A percentile compares a stretch with the other conserved stretches of the same genome.
Conservation (phyloP, 2,329 filamentous ascomycete species). For the Trichoderma lentiforme region DNA sequence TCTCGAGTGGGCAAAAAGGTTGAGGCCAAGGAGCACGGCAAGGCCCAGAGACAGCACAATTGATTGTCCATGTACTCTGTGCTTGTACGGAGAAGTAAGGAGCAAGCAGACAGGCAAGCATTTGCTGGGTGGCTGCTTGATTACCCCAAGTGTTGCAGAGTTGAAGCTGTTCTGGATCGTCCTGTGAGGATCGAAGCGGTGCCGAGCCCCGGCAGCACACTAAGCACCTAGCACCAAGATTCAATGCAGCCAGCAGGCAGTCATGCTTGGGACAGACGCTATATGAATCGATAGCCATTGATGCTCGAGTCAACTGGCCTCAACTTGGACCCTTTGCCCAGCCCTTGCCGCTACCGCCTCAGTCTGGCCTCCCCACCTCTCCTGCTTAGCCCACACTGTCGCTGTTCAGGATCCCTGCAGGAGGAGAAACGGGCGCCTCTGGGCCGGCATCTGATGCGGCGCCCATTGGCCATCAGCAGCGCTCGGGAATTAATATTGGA, state of each 20-base stretch:
- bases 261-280: neutral
- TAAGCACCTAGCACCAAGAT: neutral
- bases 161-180: conserved; percentile 9
- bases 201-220: conserved; percentile 14
- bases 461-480: conserved; percentile 22
- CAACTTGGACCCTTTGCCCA: neutral
- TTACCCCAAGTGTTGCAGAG: neutral
- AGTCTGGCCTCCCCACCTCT: conserved; percentile 17
- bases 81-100: neutral
- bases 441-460: conserved; percentile 2
- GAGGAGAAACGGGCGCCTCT: conserved; percentile 20
- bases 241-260: conserved; percentile 8
- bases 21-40: neutral
- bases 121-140: neutral
- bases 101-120: neutral
- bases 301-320: neutral
- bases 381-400: conserved; percentile 17
- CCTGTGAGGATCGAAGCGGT: conserved; percentile 10
- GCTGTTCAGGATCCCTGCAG: conserved; percentile 26
- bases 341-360: conserved; percentile 18
- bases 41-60: neutral
- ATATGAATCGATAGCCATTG: conserved; percentile 2
- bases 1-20: neutral
- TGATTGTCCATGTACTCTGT: neutral
- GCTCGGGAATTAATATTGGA: conserved; percentile 10